Percentiles rank a stretch among this genome's conserved stretches.
These are phyloP conservation scores for Corinectria fuckeliana DNA, from an alignment of 2,329 filamentous ascomycete genomes.

Conservation along the genomic window DNA sequence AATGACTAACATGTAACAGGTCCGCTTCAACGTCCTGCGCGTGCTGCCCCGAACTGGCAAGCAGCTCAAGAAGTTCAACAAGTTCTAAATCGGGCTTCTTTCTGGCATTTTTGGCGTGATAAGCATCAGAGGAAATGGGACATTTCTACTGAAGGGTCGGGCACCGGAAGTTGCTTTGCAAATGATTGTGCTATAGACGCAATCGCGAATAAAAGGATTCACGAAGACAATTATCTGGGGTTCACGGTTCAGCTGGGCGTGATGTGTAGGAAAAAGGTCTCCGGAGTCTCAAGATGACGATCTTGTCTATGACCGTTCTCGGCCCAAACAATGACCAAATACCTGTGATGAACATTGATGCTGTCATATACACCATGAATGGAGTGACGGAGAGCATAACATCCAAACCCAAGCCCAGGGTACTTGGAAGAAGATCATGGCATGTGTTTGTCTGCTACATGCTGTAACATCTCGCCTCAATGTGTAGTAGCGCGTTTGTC, in stretches of 20 bases:
- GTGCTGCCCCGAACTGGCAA: constrained; percentile 98
- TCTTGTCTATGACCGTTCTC: constrained; percentile 39
- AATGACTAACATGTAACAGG: constrained; percentile 58
- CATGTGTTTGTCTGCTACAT: not conserved
- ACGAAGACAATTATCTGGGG: constrained; percentile 46
- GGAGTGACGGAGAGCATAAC: not conserved
- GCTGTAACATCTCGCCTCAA: not conserved
- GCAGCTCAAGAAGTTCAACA: constrained; percentile 96
- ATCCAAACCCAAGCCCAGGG: not conserved
- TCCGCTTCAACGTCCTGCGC: constrained; percentile 99
- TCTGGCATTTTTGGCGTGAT: constrained; percentile 64
- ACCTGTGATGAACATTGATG: constrained; percentile 25
- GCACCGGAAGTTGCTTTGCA: constrained; percentile 51
- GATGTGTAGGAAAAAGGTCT: constrained; percentile 38
- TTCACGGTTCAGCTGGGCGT: constrained; percentile 40
- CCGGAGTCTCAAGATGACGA: constrained; percentile 41
- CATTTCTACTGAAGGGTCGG: constrained; percentile 49
- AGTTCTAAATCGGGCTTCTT: constrained; percentile 79
- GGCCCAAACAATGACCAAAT: constrained; percentile 31
- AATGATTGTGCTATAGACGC: constrained; percentile 55
- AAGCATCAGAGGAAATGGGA: constrained; percentile 50
- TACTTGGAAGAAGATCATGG: not conserved
- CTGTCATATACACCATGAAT: not conserved
- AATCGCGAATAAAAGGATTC: constrained; percentile 52
- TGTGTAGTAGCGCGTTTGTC: not conserved